phyloP scores from a whole-genome alignment of 176 grass and related monocot genomes.

The Triticum turgidum region DNA sequence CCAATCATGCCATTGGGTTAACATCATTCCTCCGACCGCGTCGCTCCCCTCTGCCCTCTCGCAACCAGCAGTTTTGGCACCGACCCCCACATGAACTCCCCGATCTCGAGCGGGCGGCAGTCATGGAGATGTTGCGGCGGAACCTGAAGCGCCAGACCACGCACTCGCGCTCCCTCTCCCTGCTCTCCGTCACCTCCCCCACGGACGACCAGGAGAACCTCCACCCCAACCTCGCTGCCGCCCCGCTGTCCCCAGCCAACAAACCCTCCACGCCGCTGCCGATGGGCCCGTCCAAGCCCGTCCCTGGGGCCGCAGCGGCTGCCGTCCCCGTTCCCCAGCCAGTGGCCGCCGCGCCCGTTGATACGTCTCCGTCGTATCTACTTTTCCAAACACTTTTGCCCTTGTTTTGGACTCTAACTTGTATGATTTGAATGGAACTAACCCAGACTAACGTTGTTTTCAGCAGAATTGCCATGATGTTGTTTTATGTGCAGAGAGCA shows the following conservation, averaged over 20 bases:
- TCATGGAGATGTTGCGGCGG: conserved; percentile 47
- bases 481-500: too few relatives aligned
- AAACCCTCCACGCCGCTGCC: neutral
- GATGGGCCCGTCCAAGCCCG: neutral
- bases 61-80: too few relatives aligned
- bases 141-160: conserved; percentile 53
- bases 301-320: neutral
- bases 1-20: too few relatives aligned
- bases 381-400: too few relatives aligned
- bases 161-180: conserved; percentile 42
- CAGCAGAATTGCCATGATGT: too few relatives aligned
- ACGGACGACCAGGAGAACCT: conserved; percentile 39
- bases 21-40: too few relatives aligned
- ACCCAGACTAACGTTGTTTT: too few relatives aligned
- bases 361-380: too few relatives aligned
- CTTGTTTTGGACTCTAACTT: too few relatives aligned
- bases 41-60: too few relatives aligned
- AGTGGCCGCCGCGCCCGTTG: neutral
- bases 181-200: conserved; percentile 26
- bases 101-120: neutral
- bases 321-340: neutral
- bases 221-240: neutral
- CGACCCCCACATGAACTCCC: too few relatives aligned
- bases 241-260: conserved; percentile 31
- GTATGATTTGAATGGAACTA: too few relatives aligned